Base-by-base conservation (phyloP, 768 basidiomycete species). In the Mycena latifolia region DNA sequence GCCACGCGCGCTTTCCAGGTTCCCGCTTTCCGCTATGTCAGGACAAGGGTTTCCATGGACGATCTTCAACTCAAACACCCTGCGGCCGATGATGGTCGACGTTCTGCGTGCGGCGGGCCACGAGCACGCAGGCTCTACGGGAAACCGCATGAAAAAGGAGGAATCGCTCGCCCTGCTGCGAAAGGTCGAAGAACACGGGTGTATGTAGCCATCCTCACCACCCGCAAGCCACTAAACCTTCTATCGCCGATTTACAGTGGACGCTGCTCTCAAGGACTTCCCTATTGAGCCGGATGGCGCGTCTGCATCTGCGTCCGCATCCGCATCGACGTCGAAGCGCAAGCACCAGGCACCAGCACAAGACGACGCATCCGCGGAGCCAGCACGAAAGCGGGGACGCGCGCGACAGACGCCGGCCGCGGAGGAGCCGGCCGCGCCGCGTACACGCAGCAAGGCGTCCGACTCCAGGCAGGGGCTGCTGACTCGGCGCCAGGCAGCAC, bases 141-240 rank as follows among this genome's bases (percentile, higher is more conserved):
- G 33, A 7, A 6, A 5, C 3, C 5, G 3, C 0, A 25, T 66
- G 18, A 59, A 27, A 17, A 70, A 63, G 57, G 69, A 59, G n/a
- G 31, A 29, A 5, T 66, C 69, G 7, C 3, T 70, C 2, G 43
- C 28, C 3, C 53, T 70, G 5, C 37, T 70, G 0, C 25, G 48
- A 41, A 66, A 63, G 29, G 66, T 70, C 15, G 65, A 70, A 25
- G 60, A 66, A 63, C 51, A 55, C 53, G 69, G 69, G 29, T 35
- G 69, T 70, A 59, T 41, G 69, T 57, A 31, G 25, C 39, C 39
- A 8, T 41, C 18, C 43, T 17, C 10, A 20, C 17, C 20, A 35
- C 4, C 1, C 17, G 9, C 29, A 24, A 20, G 24, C 10, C 8
- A 51, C 22, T 28, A 27, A 28, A 22, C 5, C 27, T 25, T 37